A percentile compares a stretch with the other conserved stretches of the same genome.
phyloP scores from a whole-genome alignment of 2,329 filamentous ascomycete species.

The Cercospora janseana region DNA sequence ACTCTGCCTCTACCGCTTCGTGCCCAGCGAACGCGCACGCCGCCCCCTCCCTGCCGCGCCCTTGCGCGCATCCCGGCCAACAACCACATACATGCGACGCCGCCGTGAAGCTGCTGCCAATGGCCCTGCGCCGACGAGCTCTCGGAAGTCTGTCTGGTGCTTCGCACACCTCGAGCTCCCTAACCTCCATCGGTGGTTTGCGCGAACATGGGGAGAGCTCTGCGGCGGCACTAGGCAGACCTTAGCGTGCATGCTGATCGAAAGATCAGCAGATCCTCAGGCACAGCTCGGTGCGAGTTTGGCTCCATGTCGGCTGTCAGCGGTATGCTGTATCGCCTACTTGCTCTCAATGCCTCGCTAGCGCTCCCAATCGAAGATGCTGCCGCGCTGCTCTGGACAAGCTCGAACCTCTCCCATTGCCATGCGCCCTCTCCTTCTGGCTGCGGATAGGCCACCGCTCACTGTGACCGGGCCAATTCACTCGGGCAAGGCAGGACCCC shows the following conservation, averaged over 20 bases:
- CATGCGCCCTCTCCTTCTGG: no score
- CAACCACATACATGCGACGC: constrained; percentile 1
- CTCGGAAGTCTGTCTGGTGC: not conserved
- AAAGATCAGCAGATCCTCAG: constrained; percentile 4
- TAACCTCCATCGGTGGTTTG: not conserved
- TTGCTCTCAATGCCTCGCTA: not conserved
- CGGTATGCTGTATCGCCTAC: not conserved
- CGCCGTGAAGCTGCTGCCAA: not conserved
- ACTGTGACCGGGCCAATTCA: no score
- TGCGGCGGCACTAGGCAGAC: not conserved
- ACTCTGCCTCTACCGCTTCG: not conserved
- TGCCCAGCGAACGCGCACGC: no score
- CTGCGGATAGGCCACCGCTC: no score
- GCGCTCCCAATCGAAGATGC: not conserved
- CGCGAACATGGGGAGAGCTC: not conserved
- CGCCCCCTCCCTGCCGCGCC: no score
- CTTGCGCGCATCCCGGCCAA: not conserved
- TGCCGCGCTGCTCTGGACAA: not conserved
- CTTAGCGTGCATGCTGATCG: not conserved
- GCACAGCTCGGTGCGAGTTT: not conserved
- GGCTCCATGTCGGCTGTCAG: constrained; percentile 4
- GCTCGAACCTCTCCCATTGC: not conserved
- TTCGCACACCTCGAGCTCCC: not conserved
- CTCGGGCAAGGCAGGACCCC: not conserved
- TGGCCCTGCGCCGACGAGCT: not conserved